A percentile compares a stretch with the other conserved stretches of the same genome.
phyloP scores from a whole-genome alignment of 2,329 filamentous ascomycete genomes.

The Mycosphaerelloides madeirae region DNA sequence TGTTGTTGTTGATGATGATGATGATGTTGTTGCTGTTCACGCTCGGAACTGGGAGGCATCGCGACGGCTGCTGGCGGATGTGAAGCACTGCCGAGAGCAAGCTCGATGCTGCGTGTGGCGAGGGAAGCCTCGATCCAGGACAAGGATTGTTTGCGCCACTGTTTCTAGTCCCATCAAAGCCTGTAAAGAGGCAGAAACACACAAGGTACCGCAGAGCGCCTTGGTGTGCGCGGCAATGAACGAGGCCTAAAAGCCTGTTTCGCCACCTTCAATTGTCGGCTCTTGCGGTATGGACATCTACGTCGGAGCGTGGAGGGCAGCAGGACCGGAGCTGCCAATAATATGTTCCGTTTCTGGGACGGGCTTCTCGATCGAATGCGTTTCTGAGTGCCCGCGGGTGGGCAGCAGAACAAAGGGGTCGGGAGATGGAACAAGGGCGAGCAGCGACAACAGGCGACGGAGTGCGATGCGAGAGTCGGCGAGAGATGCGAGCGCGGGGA shows the following conservation, averaged over 20 bases:
- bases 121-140: not conserved
- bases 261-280: conserved; percentile 1
- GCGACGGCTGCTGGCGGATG: conserved; percentile 1
- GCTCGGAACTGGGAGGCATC: conserved; percentile 5
- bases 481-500: no score
- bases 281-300: not conserved
- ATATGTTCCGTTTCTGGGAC: no score
- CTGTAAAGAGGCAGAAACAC: not conserved
- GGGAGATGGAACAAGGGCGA: no score
- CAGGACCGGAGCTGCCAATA: no score
- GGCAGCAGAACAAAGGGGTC: no score
- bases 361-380: no score
- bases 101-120: no score
- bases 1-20: no score
- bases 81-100: not conserved
- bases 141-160: conserved; percentile 7
- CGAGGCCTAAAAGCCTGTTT: conserved; percentile 19
- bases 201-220: not conserved
- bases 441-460: no score
- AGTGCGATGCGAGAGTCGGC: no score
- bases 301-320: not conserved
- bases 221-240: not conserved
- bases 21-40: conserved; percentile 3
- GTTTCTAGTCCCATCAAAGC: conserved; percentile 1
- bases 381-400: no score